Evolutionary conservation across 805 yeast species (phyloP), one percentile per base, ranked within the genome.

Genomic region (Soucietia sequanensis): DNA sequence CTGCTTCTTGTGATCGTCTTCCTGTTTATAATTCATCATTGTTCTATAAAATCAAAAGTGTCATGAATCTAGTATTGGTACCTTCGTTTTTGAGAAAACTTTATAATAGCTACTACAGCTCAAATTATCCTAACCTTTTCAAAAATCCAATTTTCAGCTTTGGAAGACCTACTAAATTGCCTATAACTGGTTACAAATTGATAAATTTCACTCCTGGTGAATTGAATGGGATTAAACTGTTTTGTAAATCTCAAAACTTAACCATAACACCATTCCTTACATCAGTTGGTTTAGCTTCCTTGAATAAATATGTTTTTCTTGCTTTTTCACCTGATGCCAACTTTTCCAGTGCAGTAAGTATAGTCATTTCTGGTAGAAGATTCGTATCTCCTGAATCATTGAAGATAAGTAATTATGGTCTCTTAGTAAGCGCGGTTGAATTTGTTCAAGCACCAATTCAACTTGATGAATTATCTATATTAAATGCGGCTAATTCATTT

Each of bases 191-290:
- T 13, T 42, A 33, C 25, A 38, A 44, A 15, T 23, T 44, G 1
- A 14, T 53, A 4, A 41, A 38, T 12, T 37, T 52, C 15, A 20
- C 42, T 13, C 39, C 53, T 1, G 33, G 20, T 5, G 40, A 47
- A 29, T 34, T 43, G 6, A 26, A 21, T 4, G n/a, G 17, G 3
- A 34, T 53, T 11, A 28, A 46, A 4, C 14, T 17, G 7, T 44
- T 29, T 31, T 52, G 49, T 22, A 44, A 42, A 22, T 24, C 24
- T 21, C 41, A 47, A 17, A 34, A 33, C 2, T 19, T 45, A 9
- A 52, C 58, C 4, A 30, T 56, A 17, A 56, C 59, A 2, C 50
- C 60, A 6, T 47, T 33, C 31, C 29, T 52, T n/a, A 33, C 44
- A 4, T 33, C 43, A 2, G 30, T 48, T 12, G 49, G 48, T 6